Base-by-base conservation (phyloP, 2,329 filamentous ascomycete genomes). In the Claviceps pazoutovae region DNA sequence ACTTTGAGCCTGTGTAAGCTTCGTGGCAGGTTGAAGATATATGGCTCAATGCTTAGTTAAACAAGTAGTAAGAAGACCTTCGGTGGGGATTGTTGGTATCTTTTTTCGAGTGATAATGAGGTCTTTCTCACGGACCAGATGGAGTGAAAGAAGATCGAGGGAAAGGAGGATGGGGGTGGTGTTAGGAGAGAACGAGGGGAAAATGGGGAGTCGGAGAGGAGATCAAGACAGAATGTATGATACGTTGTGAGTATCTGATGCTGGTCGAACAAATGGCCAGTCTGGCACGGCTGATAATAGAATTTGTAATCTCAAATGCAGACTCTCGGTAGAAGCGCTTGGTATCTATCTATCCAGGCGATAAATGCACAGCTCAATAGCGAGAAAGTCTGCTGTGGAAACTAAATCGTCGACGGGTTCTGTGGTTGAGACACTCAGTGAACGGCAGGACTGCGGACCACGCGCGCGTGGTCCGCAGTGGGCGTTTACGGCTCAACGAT, bases 401-500 rank as follows among this genome's bases (percentile, higher is more conserved):
- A 83, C 80, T 83, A 83, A 49, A 78, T 56, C 76, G 81, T 85
- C 81, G 77, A 82, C 46, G 59, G 53, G 49, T 43, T 59, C 52
- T 37, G 58, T 54, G 54, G 56, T 56, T 62, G 66, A 78, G 74
- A 72, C 78, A 74, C 76, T 88, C 84, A 81, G 74, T 82, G 83
- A 84, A 83, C 86, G 88, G 84, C 81, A 82, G 84, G 84, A 88
- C 86, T 89, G 80, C 82, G 79, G 78, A 79, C 80, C 79, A 76
- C 56, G 66, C 63, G 43, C 48, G 26, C 47, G 54, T 49, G 64
- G 75, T 80, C 82, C 83, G 83, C 81, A 89, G 85, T 83, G 82
- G 82, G 79, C 72, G 79, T 88, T 90, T 89, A 94, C 84, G 91
- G 86, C 85, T 84, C 84, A 86, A 82, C 83, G 83, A 85, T 74